Evolutionary conservation across 148 eudicot genomes (phyloP), one percentile per base, ranked within the genome.

Genomic region (Talinum fruticosum): DNA sequence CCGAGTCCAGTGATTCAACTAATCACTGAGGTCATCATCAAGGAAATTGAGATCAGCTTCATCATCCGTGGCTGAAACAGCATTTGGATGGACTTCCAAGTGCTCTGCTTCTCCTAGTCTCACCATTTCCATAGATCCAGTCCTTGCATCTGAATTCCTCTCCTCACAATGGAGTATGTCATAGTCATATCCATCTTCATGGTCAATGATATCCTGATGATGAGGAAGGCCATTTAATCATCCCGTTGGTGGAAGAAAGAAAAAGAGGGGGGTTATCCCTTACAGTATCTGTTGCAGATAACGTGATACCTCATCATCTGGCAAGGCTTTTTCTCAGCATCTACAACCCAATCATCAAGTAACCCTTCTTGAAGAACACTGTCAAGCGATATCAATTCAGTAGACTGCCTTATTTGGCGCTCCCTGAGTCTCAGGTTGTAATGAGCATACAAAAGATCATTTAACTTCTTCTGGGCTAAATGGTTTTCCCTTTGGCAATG

Each of bases 391-490:
- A 87, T 72, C 30, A 83, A 78, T 30, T 87, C 89, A 65, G 76
- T 79, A 30, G 84, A 73, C 78, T 82, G 88, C 83, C 89, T 88
- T 75, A 84, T 83, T 77, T 92, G 97, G 69, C 89, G 90, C 82
- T 94, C 97, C 82, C 93, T 86, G 70, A 94, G 97, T 76, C 97
- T 87, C 85, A 94, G 85, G 75, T 94, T 94, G 79, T 94, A 92
- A 79, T 94, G 98, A 78, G 88, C 90, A 71, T 85, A 90, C 21
- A 86, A 79, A 37, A 89, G 74, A 79, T 94, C 98, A 79, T 85
- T 85, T 70, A 90, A 81, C 75, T 84, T 88, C 85, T 90, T 92
- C 82, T 89, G 95, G 18, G 92, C 94, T 67, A 90, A 18, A 66
- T 79, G 77, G 79, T 90, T 94, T 36, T 75, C 82, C 84, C 86